Conservation (phyloP, 352 stramenopile species). For the Phytophthora cajani region DNA sequence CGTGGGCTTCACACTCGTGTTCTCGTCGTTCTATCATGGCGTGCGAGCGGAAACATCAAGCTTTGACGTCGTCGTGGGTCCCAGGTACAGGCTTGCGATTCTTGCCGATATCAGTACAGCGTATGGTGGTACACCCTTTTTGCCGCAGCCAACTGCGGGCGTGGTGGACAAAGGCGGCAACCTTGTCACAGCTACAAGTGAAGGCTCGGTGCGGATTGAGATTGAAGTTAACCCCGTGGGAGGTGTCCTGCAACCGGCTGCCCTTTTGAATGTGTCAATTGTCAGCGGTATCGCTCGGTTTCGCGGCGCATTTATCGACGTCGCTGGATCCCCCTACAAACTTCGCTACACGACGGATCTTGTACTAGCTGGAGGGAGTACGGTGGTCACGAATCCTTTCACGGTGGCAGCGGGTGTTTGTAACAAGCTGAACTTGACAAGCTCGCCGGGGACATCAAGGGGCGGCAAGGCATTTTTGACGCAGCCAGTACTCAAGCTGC, state of each 20-base stretch:
- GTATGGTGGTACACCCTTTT: constrained; percentile 77
- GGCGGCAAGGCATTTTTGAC: constrained; percentile 76
- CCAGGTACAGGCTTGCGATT: constrained; percentile 66
- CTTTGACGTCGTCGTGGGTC: constrained; percentile 79
- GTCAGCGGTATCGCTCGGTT: constrained; percentile 66
- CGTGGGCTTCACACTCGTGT: constrained; percentile 70
- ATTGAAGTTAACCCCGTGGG: constrained; percentile 72
- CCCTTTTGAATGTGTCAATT: constrained; percentile 60
- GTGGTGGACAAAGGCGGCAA: constrained; percentile 87
- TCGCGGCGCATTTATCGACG: constrained; percentile 71
- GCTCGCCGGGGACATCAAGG: constrained; percentile 42
- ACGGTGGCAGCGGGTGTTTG: constrained; percentile 70
- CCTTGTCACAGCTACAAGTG: constrained; percentile 48
- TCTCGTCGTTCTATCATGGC: constrained; percentile 72
- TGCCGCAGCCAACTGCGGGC: constrained; percentile 73
- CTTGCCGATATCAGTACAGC: constrained; percentile 79
- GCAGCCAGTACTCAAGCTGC: constrained; percentile 81
- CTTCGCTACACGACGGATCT: constrained; percentile 76
- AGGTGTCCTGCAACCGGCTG: constrained; percentile 57
- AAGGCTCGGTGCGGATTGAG: constrained; percentile 64
- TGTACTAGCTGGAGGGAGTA: constrained; percentile 51
- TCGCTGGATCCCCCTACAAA: constrained; percentile 79
- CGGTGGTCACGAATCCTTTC: constrained; percentile 79
- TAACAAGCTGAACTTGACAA: constrained; percentile 55
- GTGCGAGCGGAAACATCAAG: constrained; percentile 70